Evolutionary conservation across 345 rosid genomes (phyloP), one percentile per base, ranked within the genome.

Genomic region (Eutrema yunnanense): DNA sequence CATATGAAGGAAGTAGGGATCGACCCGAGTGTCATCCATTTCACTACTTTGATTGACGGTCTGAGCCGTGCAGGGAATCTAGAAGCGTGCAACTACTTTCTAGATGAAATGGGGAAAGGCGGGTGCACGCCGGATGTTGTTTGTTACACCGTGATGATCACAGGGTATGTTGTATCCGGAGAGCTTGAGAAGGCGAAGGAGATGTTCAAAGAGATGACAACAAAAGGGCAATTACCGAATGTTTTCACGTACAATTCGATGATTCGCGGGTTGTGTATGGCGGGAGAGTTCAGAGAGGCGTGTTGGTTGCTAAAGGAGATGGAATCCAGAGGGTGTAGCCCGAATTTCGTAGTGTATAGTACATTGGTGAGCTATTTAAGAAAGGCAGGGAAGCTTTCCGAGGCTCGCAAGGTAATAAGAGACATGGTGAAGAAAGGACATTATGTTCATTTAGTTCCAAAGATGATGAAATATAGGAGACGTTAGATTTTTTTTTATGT

Each of bases 31-130:
- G 84, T 84, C 48, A 87, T 88, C 67, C 97, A 91, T 78, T 85
- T 77, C 81, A 91, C 97, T n/a, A 89, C 95, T 8, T 77, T 94
- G 86, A 90, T 91, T 42, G 98, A 94, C 67, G 98, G 96, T 62
- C 62, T 94, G 63, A 89, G 98, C 69, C 85, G 92, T 32, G 95
- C 90, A 26, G 91, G 97, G 75, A 89, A 91, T 81, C 69, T 91
- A 48, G 92, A 85, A 55, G 96, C 89, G 29, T 94, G 97, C 82
- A 78, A 85, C 68, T 82, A 88, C 62, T 89, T 91, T 75, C 82
- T 89, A 2, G 85, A 91, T 71, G 90, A 87, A 75, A 91, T 91
- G 96, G 71, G 71, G 48, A 87, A 73, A 74, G 73, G 48, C 8
- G 90, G 96, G 37, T 88, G 90, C 78, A 51, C 27, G 30, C 96